Conservation (phyloP, 2,329 filamentous ascomycete species). For the Gaeumannomyces sp. region DNA sequence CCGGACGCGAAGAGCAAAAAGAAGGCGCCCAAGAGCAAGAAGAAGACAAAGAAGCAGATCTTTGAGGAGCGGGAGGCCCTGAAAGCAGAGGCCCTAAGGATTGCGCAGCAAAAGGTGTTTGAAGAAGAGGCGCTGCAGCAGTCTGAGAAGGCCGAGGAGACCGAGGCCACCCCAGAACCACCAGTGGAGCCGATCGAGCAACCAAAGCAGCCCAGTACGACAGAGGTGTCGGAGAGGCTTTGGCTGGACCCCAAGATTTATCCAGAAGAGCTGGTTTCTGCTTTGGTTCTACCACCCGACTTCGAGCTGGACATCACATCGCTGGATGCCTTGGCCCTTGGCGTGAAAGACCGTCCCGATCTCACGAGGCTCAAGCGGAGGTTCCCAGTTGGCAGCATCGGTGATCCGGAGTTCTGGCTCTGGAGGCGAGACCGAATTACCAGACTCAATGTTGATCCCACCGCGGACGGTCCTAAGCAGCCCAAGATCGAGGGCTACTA, state of each 20-base stretch:
- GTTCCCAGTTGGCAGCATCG: slow-evolving; percentile 37
- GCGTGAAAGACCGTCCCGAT: slow-evolving; percentile 42
- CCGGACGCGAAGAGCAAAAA: slow-evolving; percentile 44
- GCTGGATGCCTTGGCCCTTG: slow-evolving; percentile 37
- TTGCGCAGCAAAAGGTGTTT: slow-evolving; percentile 32
- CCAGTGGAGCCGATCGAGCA: slow-evolving; percentile 8
- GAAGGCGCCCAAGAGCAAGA: slow-evolving; percentile 63
- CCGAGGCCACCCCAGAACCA: slow-evolving; percentile 19
- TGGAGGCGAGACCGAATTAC: slow-evolving; percentile 51
- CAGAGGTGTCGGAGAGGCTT: slow-evolving; percentile 15
- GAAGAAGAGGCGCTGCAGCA: slow-evolving; percentile 37
- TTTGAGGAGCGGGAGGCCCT: slow-evolving; percentile 61
- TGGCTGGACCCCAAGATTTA: slow-evolving; percentile 40
- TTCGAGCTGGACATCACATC: slow-evolving; percentile 40
- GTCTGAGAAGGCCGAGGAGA: slow-evolving; percentile 26
- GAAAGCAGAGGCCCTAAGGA: slow-evolving; percentile 35
- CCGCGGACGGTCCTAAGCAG: slow-evolving; percentile 18
- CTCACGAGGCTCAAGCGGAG: slow-evolving; percentile 41
- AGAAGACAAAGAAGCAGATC: slow-evolving; percentile 72
- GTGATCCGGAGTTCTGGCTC: slow-evolving; percentile 48
- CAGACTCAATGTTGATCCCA: slow-evolving; percentile 39
- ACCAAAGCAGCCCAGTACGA: slow-evolving; percentile 18
- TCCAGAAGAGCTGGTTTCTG: slow-evolving; percentile 40
- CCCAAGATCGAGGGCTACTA: slow-evolving; percentile 61
- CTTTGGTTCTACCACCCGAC: slow-evolving; percentile 37